Base-by-base conservation (phyloP, 441 rosid genomes). In the Caryocar brasiliense region DNA sequence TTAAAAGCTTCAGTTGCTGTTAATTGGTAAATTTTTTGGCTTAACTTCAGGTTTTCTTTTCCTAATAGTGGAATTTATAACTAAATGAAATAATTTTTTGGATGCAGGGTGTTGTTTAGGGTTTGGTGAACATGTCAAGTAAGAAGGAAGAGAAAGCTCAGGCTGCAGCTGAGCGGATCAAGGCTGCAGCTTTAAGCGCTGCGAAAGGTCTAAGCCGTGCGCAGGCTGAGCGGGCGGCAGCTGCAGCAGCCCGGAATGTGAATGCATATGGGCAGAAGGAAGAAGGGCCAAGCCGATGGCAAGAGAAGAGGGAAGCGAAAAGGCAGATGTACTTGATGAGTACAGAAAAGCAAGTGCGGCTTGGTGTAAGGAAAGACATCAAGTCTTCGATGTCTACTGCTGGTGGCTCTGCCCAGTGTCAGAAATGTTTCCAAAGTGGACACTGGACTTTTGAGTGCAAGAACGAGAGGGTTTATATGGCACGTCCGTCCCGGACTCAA, bases 281-380 rank as follows among this genome's bases (percentile, higher is more conserved):
- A 69, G 98, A 91, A 75, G 98, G 98, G 51, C 98, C 96, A 0
- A 91, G 98, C 58, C 56, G 98, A 65, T 87, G 95, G 98, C 98
- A 91, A 62, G 98, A 91, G 79, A 91, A 91, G 38, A 70, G 98
- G 52, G 98, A 91, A 73, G 89, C 87, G 0, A 91, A 85, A 72
- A 63, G 96, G 68, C 98, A 91, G 64, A 91, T 91, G 98, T 87
- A 91, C 74, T 51, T 91, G 75, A 85, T 87, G 96, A 91, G 96
- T 65, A 91, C 98, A 0, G 98, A 87, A 53, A 91, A 91, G 73
- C 89, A 88, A 0, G 96, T 91, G 36, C 78, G 83, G 60, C 72
- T 91, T 52, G 96, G 98, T 8, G 98, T 83, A 56, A 77, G 98
- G 66, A 92, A 92, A 72, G 96, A 92, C 22, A 56, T 69, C 22